Evolutionary conservation across 2,329 filamentous ascomycete genomes (phyloP).

Genomic region (Phialocephala subalpina): DNA sequence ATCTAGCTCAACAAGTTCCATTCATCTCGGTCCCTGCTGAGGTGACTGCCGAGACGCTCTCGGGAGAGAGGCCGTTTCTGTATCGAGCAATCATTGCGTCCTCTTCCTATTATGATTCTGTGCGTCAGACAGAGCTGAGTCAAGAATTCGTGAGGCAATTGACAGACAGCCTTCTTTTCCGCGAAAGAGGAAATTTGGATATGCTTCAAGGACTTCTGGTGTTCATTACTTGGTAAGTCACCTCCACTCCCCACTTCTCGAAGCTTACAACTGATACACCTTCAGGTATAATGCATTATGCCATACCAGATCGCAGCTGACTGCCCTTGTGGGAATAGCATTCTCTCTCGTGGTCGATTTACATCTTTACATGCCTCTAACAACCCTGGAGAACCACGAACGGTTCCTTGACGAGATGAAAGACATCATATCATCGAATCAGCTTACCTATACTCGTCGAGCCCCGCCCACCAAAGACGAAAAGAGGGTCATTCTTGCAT

Average conservation of each 20-base stretch:
- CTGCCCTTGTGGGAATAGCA: conserved; percentile 31
- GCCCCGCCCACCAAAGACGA: conserved; percentile 32
- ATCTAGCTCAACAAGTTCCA: conserved; percentile 18
- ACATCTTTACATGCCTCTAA: conserved; percentile 44
- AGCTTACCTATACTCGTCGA: conserved; percentile 12
- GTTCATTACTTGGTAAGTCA: conserved; percentile 21
- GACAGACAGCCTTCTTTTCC: conserved; percentile 15
- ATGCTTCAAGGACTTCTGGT: conserved; percentile 27
- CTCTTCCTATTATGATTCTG: conserved; percentile 20
- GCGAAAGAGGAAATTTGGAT: conserved; percentile 18
- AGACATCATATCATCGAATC: conserved; percentile 7
- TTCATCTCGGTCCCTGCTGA: conserved; percentile 19
- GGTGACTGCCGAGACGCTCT: conserved; percentile 12
- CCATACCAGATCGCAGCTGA: neutral
- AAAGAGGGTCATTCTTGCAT: conserved; percentile 44
- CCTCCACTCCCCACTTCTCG: neutral
- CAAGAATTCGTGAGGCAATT: conserved; percentile 16
- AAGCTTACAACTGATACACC: conserved; percentile 1
- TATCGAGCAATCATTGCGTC: conserved; percentile 21
- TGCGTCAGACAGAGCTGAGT: conserved; percentile 12
- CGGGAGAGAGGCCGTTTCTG: conserved; percentile 23
- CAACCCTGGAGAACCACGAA: conserved; percentile 21
- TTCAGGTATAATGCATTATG: conserved; percentile 41
- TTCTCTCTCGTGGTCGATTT: conserved; percentile 49
- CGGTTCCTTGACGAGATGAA: conserved; percentile 23